phyloP scores from a whole-genome alignment of 2,329 filamentous ascomycete genomes.

The Fusarium subglutinans region DNA sequence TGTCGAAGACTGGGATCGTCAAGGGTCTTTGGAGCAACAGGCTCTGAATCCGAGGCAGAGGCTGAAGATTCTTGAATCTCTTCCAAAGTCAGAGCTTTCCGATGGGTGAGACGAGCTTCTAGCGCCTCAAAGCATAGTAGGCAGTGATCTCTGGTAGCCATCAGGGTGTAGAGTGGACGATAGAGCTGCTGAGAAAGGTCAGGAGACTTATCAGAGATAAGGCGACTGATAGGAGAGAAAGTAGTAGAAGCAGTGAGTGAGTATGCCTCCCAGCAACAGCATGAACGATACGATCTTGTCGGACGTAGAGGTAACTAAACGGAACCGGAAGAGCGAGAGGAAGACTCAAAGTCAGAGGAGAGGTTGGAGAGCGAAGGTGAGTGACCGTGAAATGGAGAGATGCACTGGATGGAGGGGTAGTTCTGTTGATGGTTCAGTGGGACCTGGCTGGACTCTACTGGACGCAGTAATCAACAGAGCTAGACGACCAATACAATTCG shows the following conservation, averaged over 20 bases:
- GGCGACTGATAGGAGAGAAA: slow-evolving; percentile 13
- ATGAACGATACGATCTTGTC: slow-evolving; percentile 3
- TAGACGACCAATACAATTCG: slow-evolving; percentile 6
- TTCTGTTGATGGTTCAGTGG: slow-evolving; percentile 1
- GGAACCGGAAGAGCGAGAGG: background rate
- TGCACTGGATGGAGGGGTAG: slow-evolving; percentile 23
- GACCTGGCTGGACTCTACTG: slow-evolving; percentile 10
- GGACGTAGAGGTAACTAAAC: slow-evolving; percentile 5
- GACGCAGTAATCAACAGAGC: background rate
- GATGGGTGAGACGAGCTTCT: slow-evolving; percentile 76
- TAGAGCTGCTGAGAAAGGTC: background rate
- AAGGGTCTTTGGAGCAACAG: slow-evolving; percentile 34
- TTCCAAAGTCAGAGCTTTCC: slow-evolving; percentile 71
- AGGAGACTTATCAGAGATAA: slow-evolving; percentile 15
- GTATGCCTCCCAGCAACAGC: slow-evolving; percentile 23
- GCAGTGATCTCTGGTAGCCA: slow-evolving; percentile 89
- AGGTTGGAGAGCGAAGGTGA: background rate
- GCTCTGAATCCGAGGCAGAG: slow-evolving; percentile 43
- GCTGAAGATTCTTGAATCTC: slow-evolving; percentile 75
- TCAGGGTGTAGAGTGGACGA: slow-evolving; percentile 49
- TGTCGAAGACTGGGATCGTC: slow-evolving; percentile 56
- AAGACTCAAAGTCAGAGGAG: background rate
- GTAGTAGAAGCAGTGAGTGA: slow-evolving; percentile 11
- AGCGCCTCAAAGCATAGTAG: slow-evolving; percentile 93
- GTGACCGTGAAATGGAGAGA: background rate